Evolutionary conservation across 306 rosid genomes (phyloP).

Genomic region (Clitoria ternatea): DNA sequence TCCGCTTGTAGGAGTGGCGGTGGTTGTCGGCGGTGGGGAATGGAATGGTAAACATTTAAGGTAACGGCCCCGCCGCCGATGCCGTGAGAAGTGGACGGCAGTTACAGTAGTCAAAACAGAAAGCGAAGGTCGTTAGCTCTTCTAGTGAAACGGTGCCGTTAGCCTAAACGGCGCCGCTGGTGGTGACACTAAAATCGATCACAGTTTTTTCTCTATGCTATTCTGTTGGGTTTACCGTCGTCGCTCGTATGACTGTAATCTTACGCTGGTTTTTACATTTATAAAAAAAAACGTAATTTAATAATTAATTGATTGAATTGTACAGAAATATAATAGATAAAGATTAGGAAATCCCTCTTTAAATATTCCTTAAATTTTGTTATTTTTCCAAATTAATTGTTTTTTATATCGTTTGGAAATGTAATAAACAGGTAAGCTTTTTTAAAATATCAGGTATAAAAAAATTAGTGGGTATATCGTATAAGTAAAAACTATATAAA

Average conservation of each 20-base stretch:
- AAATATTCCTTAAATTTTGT: too few species aligned
- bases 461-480: too few species aligned
- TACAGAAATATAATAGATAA: too few species aligned
- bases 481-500: too few species aligned
- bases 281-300: too few species aligned
- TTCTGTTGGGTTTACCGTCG: not conserved
- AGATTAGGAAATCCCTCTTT: too few species aligned
- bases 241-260: not conserved
- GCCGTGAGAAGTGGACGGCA: not conserved
- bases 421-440: too few species aligned
- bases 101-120: not conserved
- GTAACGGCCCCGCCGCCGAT: constrained; percentile 36
- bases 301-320: too few species aligned
- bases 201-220: not conserved
- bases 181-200: not conserved
- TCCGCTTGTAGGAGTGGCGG: constrained; percentile 49
- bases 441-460: too few species aligned
- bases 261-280: constrained; percentile 18
- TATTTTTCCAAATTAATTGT: too few species aligned
- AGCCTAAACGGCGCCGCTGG: not conserved
- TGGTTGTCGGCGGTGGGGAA: constrained; percentile 44
- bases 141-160: not conserved
- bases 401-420: too few species aligned
- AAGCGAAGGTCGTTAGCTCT: not conserved
- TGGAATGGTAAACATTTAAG: constrained; percentile 50